Base-by-base conservation (phyloP, 805 yeast species). In the Osmozyma mogii region DNA sequence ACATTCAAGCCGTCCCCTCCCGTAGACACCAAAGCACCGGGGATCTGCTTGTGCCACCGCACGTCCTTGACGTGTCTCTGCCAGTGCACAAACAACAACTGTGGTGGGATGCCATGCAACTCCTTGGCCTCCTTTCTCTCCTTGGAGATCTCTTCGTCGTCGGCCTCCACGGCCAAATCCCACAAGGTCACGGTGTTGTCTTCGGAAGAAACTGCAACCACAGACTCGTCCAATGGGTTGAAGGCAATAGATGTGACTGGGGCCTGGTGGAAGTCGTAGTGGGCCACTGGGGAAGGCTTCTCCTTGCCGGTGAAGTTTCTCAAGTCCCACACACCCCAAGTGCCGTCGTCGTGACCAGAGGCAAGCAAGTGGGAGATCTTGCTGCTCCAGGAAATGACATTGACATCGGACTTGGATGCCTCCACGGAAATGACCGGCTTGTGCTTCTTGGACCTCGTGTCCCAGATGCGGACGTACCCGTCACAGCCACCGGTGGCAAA, bases 121-220 rank as follows among this genome's bases (percentile, higher is more conserved):
- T 88, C 96, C 44, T 72, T 70, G 23, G 78, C 72, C 46, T 81
- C 92, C 34, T 75, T 70, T 45, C 75, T 72, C 60, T 89, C 96
- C 49, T 80, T 82, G 34, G 83, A 76, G 42, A 89, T 82, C 58
- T 89, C 98, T 52, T 89, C 97, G 52, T 92, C 97, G 56, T 38
- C 98, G 3, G 97, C 97, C 62, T 92, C 98, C 10, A 92, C 98
- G 9, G 96, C 89, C 54, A 92, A 69, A 63, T 92, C 98, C 98
- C 98, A 92, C 42, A 92, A 64, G 1, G 96, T 87, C 6, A 92
- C 96, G 5, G 97, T 92, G 55, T 87, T 87, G 58, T 92, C 98
- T 53, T 88, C 97, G 1, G 95, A 84, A 3, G 94, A 87, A 11
- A 89, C 96, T 1, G 97, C 97, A 31, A 92, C 72, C 38, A 88